phyloP scores from a whole-genome alignment of 2,329 filamentous ascomycete species.

The Neonectria coccinea region DNA sequence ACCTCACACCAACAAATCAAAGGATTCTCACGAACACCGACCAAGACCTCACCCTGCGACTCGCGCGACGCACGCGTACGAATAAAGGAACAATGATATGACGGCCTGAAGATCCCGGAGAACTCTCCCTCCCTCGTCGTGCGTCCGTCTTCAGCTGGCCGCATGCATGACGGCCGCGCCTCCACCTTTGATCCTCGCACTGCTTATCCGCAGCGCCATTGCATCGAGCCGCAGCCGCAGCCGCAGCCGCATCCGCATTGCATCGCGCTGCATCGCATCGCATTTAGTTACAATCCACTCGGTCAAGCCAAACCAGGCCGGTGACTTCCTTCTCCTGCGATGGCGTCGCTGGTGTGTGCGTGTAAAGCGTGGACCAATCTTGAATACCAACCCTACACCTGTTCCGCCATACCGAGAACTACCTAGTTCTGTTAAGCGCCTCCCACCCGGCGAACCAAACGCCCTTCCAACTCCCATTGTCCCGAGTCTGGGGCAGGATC shows the following conservation, averaged over 20 bases:
- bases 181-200: background rate
- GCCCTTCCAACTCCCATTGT: constrained; percentile 17
- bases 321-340: background rate
- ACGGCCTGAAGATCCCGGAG: constrained; percentile 18
- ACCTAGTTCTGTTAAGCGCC: background rate
- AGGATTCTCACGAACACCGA: background rate
- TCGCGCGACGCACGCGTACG: constrained; percentile 1
- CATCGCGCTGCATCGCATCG: constrained; percentile 14
- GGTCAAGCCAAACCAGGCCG: background rate
- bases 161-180: constrained; percentile 16
- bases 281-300: constrained; percentile 1
- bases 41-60: background rate
- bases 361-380: background rate
- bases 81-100: background rate
- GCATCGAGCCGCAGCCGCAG: constrained; percentile 15
- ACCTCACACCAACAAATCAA: background rate
- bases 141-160: constrained; percentile 19
- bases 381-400: background rate
- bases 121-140: constrained; percentile 3
- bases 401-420: constrained; percentile 8
- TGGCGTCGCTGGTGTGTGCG: background rate
- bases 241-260: constrained; percentile 11
- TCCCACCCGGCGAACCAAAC: constrained; percentile 6
- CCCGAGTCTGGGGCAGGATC: constrained; percentile 17
- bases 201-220: constrained; percentile 21